Percentiles rank a stretch among this genome's conserved stretches.
Conservation (phyloP, 2,329 filamentous ascomycete species). For the Pyrenophora teres region DNA sequence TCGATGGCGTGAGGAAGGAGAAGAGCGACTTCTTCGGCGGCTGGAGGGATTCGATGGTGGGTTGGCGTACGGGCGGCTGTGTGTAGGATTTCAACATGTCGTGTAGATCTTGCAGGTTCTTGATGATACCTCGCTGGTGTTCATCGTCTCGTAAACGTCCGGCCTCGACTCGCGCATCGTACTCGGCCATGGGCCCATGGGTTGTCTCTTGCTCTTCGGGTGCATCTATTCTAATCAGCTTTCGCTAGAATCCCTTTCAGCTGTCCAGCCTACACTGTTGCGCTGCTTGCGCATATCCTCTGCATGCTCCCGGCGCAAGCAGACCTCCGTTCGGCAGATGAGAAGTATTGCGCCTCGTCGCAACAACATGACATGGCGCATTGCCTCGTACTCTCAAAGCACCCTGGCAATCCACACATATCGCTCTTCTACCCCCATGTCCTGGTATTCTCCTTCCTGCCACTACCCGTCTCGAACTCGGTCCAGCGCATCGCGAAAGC, state of each 20-base stretch:
- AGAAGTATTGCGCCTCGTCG: conserved; percentile 4
- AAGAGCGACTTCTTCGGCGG: conserved; percentile 60
- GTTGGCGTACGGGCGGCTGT: conserved; percentile 75
- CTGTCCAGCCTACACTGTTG: conserved; percentile 24
- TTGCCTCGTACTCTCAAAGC: conserved; percentile 14
- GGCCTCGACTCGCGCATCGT: conserved; percentile 76
- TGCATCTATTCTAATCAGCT: conserved; percentile 20
- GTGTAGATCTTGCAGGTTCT: conserved; percentile 86
- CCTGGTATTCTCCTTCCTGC: conserved; percentile 4
- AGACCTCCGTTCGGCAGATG: conserved; percentile 8
- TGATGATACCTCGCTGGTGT: conserved; percentile 89
- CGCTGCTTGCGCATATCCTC: conserved; percentile 38
- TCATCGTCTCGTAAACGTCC: conserved; percentile 83
- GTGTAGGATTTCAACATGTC: conserved; percentile 76
- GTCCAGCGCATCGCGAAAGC: conserved; percentile 32
- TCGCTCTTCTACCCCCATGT: conserved; percentile 17
- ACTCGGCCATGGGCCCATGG: conserved; percentile 80
- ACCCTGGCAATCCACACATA: conserved; percentile 38
- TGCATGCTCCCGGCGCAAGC: conserved; percentile 15
- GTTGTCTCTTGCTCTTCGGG: conserved; percentile 13
- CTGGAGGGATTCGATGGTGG: conserved; percentile 72
- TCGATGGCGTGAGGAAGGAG: conserved; percentile 63
- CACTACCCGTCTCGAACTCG: conserved; percentile 18
- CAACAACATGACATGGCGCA: conserved; percentile 9
- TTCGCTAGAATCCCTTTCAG: neutral